Conservation (phyloP, 1,139 yeast genomes). For the Kazachstania sp. region DNA sequence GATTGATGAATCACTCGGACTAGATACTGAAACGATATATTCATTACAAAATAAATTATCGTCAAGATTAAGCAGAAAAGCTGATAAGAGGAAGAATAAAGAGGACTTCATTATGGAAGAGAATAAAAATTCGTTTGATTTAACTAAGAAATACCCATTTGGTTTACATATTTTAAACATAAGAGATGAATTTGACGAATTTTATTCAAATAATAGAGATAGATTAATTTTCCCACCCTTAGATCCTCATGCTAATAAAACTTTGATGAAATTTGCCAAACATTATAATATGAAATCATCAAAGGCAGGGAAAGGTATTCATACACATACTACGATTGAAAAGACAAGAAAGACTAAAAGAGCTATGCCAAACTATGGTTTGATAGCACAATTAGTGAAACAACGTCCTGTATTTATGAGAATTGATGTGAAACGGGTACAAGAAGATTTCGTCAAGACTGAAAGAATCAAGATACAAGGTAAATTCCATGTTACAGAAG, state of each 20-base stretch:
- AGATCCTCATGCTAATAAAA: constrained; percentile 69
- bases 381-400: constrained; percentile 40
- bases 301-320: constrained; percentile 47
- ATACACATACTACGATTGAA: constrained; percentile 45
- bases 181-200: constrained; percentile 53
- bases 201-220: constrained; percentile 45
- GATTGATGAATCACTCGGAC: constrained; percentile 44
- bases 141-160: constrained; percentile 56
- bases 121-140: constrained; percentile 36
- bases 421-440: constrained; percentile 48
- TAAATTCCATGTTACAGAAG: constrained; percentile 56
- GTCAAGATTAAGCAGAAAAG: constrained; percentile 40
- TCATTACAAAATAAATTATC: constrained; percentile 37
- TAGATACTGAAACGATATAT: constrained; percentile 32
- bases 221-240: constrained; percentile 76
- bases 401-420: constrained; percentile 60
- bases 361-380: constrained; percentile 45
- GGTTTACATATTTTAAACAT: constrained; percentile 62
- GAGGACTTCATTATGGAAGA: constrained; percentile 32
- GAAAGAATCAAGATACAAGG: constrained; percentile 24
- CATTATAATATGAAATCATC: constrained; percentile 49
- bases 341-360: constrained; percentile 50
- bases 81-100: constrained; percentile 35
- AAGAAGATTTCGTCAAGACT: constrained; percentile 29
- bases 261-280: constrained; percentile 52